Conservation (phyloP, 2,329 filamentous ascomycete species). For the Phyllosticta citriasiana region DNA sequence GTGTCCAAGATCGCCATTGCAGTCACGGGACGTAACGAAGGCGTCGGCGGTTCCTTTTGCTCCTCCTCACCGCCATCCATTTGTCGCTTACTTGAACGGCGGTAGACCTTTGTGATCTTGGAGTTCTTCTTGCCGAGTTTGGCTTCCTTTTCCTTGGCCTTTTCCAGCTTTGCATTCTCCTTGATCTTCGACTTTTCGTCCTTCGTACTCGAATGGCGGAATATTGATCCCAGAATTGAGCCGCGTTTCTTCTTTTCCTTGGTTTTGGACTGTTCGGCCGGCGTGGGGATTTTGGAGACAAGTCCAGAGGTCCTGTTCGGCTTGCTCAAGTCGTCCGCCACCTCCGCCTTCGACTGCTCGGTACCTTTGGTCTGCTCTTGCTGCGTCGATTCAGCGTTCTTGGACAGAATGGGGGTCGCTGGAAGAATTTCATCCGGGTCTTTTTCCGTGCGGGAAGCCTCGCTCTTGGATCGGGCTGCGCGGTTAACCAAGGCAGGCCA, state of each 20-base stretch:
- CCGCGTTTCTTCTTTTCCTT: conserved; percentile 3
- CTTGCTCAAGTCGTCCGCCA: no score
- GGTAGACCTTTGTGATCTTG: neutral
- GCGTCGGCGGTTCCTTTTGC: neutral
- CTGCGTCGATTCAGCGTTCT: no score
- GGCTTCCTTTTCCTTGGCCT: neutral
- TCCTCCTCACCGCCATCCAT: neutral
- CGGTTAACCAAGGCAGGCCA: neutral
- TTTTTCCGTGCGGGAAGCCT: neutral
- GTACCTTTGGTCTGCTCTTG: no score
- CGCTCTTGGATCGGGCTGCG: neutral
- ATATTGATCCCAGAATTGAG: neutral
- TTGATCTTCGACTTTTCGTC: neutral
- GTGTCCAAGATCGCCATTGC: neutral
- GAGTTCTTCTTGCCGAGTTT: conserved; percentile 7
- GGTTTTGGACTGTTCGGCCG: neutral
- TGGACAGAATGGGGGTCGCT: no score
- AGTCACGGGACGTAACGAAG: neutral
- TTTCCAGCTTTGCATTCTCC: neutral
- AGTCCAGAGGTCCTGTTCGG: neutral
- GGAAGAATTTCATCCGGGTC: neutral
- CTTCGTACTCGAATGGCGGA: neutral
- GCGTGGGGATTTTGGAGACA: neutral
- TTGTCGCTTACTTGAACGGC: conserved; percentile 2
- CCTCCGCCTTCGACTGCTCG: no score